Percentiles rank a stretch among this genome's conserved stretches.
Evolutionary conservation across 768 basidiomycete species (phyloP).

Genomic region (Rhizopogon roseolus): DNA sequence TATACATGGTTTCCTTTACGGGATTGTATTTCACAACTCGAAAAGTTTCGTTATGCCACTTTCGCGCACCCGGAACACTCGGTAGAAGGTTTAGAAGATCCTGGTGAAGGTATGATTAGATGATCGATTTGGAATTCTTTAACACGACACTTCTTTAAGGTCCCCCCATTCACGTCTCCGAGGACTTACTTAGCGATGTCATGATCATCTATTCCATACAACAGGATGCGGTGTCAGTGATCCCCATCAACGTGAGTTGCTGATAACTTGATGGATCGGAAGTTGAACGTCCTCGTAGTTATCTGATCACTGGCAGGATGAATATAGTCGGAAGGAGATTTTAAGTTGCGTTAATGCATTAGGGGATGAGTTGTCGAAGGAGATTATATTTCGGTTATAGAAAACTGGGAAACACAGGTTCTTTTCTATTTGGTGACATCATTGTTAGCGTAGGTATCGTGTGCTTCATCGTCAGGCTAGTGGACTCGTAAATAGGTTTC

Average conservation of each 20-base stretch:
- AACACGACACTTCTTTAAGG: neutral
- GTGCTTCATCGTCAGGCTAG: neutral
- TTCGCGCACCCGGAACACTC: slow-evolving; percentile 66
- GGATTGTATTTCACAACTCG: slow-evolving; percentile 54
- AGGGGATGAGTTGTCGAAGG: slow-evolving; percentile 37
- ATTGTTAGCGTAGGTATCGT: neutral
- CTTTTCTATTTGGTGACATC: neutral
- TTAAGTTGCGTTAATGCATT: slow-evolving; percentile 40
- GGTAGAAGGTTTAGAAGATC: slow-evolving; percentile 26
- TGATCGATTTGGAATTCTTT: neutral
- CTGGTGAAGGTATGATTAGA: slow-evolving; percentile 19
- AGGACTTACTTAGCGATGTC: slow-evolving; percentile 14
- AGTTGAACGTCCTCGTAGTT: slow-evolving; percentile 12
- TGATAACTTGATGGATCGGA: neutral
- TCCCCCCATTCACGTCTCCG: slow-evolving; percentile 7
- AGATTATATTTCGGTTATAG: slow-evolving; percentile 33
- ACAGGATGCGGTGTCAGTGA: slow-evolving; percentile 14
- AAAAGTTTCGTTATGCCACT: slow-evolving; percentile 61
- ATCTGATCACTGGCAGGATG: slow-evolving; percentile 23
- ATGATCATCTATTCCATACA: slow-evolving; percentile 22
- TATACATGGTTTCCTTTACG: slow-evolving; percentile 73
- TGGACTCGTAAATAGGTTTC: too few species aligned
- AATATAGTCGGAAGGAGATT: slow-evolving; percentile 29
- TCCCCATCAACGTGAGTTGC: slow-evolving; percentile 20
- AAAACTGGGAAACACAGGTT: neutral